These are phyloP conservation scores for Peltaster fructicola DNA, from an alignment of 2,329 filamentous ascomycete species.

Conservation along the genomic window DNA sequence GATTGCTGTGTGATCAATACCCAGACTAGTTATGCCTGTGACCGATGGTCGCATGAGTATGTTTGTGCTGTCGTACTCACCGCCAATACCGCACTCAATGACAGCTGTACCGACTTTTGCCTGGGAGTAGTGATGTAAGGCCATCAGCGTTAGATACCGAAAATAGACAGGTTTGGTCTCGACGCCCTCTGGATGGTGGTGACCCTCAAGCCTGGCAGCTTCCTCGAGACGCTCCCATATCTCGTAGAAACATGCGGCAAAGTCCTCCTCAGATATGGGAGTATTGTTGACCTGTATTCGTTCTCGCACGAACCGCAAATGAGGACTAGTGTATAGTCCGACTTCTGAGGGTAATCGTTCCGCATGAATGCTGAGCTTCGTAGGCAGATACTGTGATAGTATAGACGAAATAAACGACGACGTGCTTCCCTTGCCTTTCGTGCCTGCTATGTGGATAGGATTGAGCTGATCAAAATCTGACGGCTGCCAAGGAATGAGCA, in stretches of 20 bases:
- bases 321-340: slow-evolving; percentile 73
- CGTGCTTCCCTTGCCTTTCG: slow-evolving; percentile 85
- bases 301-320: slow-evolving; percentile 68
- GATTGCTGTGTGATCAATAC: slow-evolving; percentile 70
- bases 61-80: slow-evolving; percentile 86
- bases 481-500: slow-evolving; percentile 26
- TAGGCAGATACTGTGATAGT: slow-evolving; percentile 42
- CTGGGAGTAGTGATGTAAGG: slow-evolving; percentile 62
- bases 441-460: slow-evolving; percentile 72
- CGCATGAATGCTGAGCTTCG: slow-evolving; percentile 18
- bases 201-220: slow-evolving; percentile 33
- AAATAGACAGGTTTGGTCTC: slow-evolving; percentile 76
- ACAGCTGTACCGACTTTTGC: slow-evolving; percentile 65
- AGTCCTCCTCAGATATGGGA: slow-evolving; percentile 49
- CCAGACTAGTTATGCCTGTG: slow-evolving; percentile 60
- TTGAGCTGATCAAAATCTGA: slow-evolving; percentile 42
- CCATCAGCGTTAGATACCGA: slow-evolving; percentile 75
- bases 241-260: slow-evolving; percentile 66
- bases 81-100: slow-evolving; percentile 86
- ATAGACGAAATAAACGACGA: slow-evolving; percentile 71
- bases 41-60: slow-evolving; percentile 54
- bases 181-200: slow-evolving; percentile 29
- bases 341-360: slow-evolving; percentile 23
- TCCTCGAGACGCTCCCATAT: slow-evolving; percentile 55
- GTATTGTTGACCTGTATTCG: slow-evolving; percentile 63